Percentiles rank a stretch among this genome's conserved stretches.
phyloP scores from a whole-genome alignment of 345 rosid species.

The Litchi chinensis region DNA sequence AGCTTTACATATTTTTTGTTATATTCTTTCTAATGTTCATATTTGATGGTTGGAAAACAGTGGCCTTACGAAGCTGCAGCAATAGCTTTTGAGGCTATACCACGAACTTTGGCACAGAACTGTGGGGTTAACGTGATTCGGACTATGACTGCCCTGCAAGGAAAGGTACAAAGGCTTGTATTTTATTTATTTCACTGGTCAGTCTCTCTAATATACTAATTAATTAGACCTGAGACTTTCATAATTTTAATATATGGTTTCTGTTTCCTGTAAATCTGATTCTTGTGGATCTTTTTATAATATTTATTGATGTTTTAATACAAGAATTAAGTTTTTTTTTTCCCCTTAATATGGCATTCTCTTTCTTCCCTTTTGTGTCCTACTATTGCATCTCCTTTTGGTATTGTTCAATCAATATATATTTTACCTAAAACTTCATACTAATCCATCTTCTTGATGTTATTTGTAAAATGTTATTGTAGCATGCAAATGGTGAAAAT shows the following conservation, averaged over 20 bases:
- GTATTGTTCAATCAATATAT: too few species aligned
- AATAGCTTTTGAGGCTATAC: conserved; percentile 93
- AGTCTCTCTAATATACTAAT: neutral
- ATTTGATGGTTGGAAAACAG: conserved; percentile 40
- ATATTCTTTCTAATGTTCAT: neutral
- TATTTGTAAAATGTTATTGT: conserved; percentile 15
- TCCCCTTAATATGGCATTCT: too few species aligned
- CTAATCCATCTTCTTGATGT: neutral
- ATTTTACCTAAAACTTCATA: neutral
- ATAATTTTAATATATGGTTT: neutral
- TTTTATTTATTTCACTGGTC: neutral
- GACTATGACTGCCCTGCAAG: conserved; percentile 87
- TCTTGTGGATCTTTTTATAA: neutral
- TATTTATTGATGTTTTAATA: too few species aligned
- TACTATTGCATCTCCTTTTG: too few species aligned
- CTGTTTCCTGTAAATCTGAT: neutral
- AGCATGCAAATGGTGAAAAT: conserved; percentile 98
- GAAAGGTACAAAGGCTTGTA: conserved; percentile 53
- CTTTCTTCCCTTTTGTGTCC: too few species aligned
- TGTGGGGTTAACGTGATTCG: conserved; percentile 84
- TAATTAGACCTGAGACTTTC: neutral
- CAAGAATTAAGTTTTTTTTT: too few species aligned
- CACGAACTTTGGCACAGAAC: conserved; percentile 83
- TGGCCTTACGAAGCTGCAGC: conserved; percentile 99
- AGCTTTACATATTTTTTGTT: neutral